Base-by-base conservation (phyloP, 2,329 filamentous ascomycete species). In the Paraconiothyrium brasiliense region DNA sequence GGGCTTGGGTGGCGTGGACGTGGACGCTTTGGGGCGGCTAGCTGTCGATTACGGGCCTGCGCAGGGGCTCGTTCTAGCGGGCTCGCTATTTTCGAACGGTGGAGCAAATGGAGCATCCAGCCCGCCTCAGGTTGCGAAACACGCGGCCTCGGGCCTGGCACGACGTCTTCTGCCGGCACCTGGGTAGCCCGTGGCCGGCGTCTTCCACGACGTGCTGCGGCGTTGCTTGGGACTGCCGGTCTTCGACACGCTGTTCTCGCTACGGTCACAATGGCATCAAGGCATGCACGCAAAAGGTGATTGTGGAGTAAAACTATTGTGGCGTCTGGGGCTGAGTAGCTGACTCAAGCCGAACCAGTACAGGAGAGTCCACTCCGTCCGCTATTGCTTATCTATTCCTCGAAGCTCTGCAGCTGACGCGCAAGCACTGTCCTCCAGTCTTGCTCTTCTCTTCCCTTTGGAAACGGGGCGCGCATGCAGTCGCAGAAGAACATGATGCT, bases 281-380 rank as follows among this genome's bases (percentile, higher is more conserved):
- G 27, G 8, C 22, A 10, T 9, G 20, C 51, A 32, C 10, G 35
- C 41, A 14, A 16, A 20, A 5, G 34, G 34, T 56, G 34, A 52
- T 37, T 50, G 52, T 60, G 52, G 54, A 57, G 47, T 57, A 57
- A 11, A 8, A 27, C 48, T 9, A 57, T 52, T 46, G 35, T 41
- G 48, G 54, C 46, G 43, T 54, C 57, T 49, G 59, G 32, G 59
- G 55, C 60, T 58, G 55, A 51, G 55, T 39, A 62, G 32, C 24
- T 47, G 27, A 55, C 5, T 35, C 24, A 47, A 50, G 10, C 13
- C 14, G 41, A 39, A 11, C 59, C 52, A 61, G 6, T 54, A 57
- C 48, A 57, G 20, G 9, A 32, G 39, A 41, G 7, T 30, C 41
- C 54, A 34, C 27, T 34, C 39, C 54, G 24, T 47, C 35, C 30